Evolutionary conservation across 345 rosid genomes (phyloP).

Genomic region (Citrus reticulata): DNA sequence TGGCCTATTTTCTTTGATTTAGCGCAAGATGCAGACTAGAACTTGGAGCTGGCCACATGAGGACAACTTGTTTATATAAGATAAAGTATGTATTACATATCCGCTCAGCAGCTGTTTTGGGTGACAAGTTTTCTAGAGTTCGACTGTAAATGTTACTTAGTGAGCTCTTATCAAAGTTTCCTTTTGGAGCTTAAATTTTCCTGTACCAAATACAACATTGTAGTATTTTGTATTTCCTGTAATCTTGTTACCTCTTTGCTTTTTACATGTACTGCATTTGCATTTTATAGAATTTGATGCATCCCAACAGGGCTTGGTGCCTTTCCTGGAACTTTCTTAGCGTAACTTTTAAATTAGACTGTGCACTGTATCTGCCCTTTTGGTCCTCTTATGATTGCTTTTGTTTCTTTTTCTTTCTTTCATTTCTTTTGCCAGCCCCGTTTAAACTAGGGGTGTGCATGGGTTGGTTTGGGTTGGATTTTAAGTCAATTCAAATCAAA

Average conservation of each 20-base stretch:
- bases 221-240: neutral
- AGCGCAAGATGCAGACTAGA: conserved; percentile 49
- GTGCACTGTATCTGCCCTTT: neutral
- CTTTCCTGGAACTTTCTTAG: neutral
- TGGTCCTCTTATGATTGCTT: neutral
- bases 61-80: neutral
- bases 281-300: neutral
- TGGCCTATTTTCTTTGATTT: conserved; percentile 17
- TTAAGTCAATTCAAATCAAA: no score
- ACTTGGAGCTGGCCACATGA: neutral
- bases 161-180: conserved; percentile 10
- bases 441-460: no score
- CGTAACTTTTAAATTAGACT: neutral
- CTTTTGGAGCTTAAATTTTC: conserved; percentile 13
- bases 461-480: no score
- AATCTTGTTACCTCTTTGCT: neutral
- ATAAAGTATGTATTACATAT: neutral
- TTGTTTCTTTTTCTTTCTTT: neutral
- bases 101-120: neutral
- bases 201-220: neutral
- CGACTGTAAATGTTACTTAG: conserved; percentile 28
- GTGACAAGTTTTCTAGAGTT: conserved; percentile 12
- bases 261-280: neutral
- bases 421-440: no score
- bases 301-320: neutral